These are phyloP conservation scores for Teratosphaeria epicoccoides DNA, from an alignment of 2,329 filamentous ascomycete genomes.

Conservation along the genomic window DNA sequence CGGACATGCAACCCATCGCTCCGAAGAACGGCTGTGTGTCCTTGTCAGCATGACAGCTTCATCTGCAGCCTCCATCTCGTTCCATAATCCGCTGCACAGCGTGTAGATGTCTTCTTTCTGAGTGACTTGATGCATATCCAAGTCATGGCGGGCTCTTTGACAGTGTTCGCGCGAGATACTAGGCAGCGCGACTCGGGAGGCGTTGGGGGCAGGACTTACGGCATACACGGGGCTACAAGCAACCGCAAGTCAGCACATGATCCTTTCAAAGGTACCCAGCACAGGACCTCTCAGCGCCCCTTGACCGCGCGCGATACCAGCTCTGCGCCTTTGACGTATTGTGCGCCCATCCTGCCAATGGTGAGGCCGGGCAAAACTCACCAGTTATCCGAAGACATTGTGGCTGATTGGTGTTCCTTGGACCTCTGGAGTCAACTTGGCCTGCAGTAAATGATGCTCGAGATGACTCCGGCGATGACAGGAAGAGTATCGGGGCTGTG, in stretches of 20 bases:
- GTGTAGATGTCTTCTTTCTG: neutral
- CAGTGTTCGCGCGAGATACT: neutral
- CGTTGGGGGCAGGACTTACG: slow-evolving; percentile 57
- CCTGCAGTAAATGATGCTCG: neutral
- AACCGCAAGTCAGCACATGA: slow-evolving; percentile 16
- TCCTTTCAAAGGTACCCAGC: neutral
- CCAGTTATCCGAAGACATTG: slow-evolving; percentile 74
- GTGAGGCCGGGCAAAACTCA: slow-evolving; percentile 27
- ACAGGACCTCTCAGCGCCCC: neutral
- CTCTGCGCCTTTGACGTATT: neutral
- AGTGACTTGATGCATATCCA: neutral
- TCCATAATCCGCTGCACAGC: neutral
- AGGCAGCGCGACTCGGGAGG: neutral
- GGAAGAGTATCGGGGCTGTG: neutral
- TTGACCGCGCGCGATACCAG: neutral
- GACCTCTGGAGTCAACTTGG: neutral
- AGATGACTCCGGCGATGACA: neutral
- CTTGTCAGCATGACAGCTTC: neutral
- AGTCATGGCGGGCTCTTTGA: neutral
- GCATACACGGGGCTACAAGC: slow-evolving; percentile 82
- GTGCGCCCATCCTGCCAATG: neutral
- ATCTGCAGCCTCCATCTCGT: neutral
- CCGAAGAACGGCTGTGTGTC: slow-evolving; percentile 71
- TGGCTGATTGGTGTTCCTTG: slow-evolving; percentile 27
- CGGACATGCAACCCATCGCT: slow-evolving; percentile 90